Evolutionary conservation across 306 rosid species (phyloP).

Genomic region (Carpinus fangiana): DNA sequence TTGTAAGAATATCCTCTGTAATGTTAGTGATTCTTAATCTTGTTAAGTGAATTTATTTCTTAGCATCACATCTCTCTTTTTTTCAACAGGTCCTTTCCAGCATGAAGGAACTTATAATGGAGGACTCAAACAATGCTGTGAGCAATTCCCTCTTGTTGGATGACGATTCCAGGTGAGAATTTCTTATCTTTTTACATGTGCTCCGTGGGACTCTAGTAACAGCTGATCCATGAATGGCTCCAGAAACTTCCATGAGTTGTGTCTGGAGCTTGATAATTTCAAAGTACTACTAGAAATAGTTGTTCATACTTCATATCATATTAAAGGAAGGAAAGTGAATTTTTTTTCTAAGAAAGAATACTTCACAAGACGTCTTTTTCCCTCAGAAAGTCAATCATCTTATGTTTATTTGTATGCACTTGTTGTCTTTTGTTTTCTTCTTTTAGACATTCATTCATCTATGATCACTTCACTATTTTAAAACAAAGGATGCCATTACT

Average conservation of each 20-base stretch:
- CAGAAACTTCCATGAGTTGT: neutral
- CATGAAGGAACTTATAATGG: conserved; percentile 96
- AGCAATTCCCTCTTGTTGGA: conserved; percentile 97
- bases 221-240: neutral
- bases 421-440: neutral
- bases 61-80: conserved; percentile 21
- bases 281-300: neutral
- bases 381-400: too few relatives aligned
- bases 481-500: neutral
- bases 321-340: neutral
- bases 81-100: conserved; percentile 79
- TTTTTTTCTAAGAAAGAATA: neutral
- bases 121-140: conserved; percentile 90
- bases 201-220: neutral
- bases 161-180: conserved; percentile 85
- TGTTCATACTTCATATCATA: neutral
- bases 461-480: neutral
- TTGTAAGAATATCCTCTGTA: neutral
- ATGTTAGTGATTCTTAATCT: conserved; percentile 7
- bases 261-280: neutral
- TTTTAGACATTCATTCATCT: neutral
- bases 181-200: neutral
- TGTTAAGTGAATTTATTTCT: conserved; percentile 15
- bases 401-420: too few relatives aligned
- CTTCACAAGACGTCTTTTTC: too few relatives aligned